A percentile compares a stretch with the other conserved stretches of the same genome.
These are phyloP conservation scores for Choanephora cucurbitarum DNA, from an alignment of 371 early-diverging fungal species.

Conservation along the genomic window DNA sequence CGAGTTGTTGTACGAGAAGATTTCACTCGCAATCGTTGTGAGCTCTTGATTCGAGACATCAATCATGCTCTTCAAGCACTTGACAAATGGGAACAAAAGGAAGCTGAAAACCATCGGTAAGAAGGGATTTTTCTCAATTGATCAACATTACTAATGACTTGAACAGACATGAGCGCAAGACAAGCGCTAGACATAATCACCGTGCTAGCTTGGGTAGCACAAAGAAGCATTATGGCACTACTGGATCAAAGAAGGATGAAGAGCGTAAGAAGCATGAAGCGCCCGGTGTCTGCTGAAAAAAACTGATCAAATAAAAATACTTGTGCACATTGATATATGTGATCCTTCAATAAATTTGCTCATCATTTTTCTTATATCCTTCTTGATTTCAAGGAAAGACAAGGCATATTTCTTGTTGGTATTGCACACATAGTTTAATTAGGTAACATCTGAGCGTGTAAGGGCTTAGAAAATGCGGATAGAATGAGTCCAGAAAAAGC, in stretches of 20 bases:
- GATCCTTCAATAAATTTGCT: too few species aligned
- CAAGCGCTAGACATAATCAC: slow-evolving; percentile 14
- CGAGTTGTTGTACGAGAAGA: slow-evolving; percentile 50
- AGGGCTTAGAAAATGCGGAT: too few species aligned
- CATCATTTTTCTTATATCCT: too few species aligned
- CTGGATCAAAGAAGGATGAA: neutral
- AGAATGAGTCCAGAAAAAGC: too few species aligned
- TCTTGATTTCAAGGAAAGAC: too few species aligned
- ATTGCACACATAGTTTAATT: too few species aligned
- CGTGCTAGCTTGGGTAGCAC: neutral
- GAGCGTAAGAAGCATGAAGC: neutral
- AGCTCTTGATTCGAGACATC: slow-evolving; percentile 37
- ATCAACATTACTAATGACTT: neutral
- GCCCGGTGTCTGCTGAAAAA: slow-evolving; percentile 16
- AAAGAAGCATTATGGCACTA: neutral
- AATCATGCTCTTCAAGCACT: slow-evolving; percentile 17
- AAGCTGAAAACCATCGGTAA: slow-evolving; percentile 18
- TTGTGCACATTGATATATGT: too few species aligned
- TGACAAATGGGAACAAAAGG: slow-evolving; percentile 12
- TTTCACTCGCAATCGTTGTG: slow-evolving; percentile 33
- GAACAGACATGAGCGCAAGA: slow-evolving; percentile 6
- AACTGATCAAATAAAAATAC: too few species aligned
- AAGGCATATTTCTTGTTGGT: too few species aligned
- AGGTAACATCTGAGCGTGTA: too few species aligned
- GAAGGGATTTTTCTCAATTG: neutral